Base-by-base conservation (phyloP, 352 stramenopile species). In the Phytophthora litchii region DNA sequence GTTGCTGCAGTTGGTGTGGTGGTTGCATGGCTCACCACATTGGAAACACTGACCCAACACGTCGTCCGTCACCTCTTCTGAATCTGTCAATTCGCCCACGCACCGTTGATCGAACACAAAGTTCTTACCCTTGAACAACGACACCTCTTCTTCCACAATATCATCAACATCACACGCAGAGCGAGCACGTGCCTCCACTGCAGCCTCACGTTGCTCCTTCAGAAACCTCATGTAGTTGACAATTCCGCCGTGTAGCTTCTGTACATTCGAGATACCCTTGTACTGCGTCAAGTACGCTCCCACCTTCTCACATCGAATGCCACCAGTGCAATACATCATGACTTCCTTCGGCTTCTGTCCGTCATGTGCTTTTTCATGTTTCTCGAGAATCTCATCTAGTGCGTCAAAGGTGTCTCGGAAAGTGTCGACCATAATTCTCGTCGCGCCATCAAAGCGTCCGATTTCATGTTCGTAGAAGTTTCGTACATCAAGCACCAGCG, bases 21-120 rank as follows among this genome's bases (percentile, higher is more conserved):
- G 56, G 17, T 80, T 80, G 62, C 72, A 85, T 12, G 79, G 75
- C 32, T 69, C 67, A 3, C 78, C 79, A 9, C 82, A 89, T 48
- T 84, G 77, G 29, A 82, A 89, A 29, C 82, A 91, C 21, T 61
- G 47, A 42, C 77, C 79, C 48, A 91, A 55, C n/a, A 91, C 68
- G 23, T 91, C 80, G 8, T 56, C 45, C 11, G 82, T 89, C 62
- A 89, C 72, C 49, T 80, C 54, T 40, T 88, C 73, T 13, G 67
- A 72, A 43, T 60, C 53, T 2, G 44, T 67, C 14, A 74, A 60
- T 11, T 73, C 56, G 2, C 58, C 68, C 19, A 89, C 79, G 46
- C 79, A 89, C 1, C 82, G 82, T 60, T 91, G 82, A 59, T 91
- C 82, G 49, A 89, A 91, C 57, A 91, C 82, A 55, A 89, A 91